Percentiles rank a stretch among this genome's conserved stretches.
Evolutionary conservation across 306 rosid genomes (phyloP).

Genomic region (Glycyrrhiza uralensis): DNA sequence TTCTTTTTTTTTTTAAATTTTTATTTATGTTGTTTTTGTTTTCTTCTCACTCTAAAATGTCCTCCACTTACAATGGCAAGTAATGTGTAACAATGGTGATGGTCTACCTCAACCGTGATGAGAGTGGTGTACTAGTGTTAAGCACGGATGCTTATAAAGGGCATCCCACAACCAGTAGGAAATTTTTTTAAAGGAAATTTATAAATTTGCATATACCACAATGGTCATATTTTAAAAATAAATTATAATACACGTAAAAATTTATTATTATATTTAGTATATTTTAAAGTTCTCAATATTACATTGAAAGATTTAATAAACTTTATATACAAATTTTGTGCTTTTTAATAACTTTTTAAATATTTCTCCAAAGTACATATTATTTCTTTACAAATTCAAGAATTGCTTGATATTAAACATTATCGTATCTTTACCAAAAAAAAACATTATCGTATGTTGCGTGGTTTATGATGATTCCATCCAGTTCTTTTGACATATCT

Average conservation of each 20-base stretch:
- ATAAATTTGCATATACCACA: background rate
- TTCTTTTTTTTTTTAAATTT: background rate
- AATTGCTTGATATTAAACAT: background rate
- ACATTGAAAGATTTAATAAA: background rate
- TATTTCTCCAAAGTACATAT: background rate
- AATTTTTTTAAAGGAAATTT: background rate
- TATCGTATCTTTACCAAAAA: too few relatives aligned
- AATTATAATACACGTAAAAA: too few relatives aligned
- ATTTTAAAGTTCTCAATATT: too few relatives aligned
- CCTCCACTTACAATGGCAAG: constrained; percentile 4
- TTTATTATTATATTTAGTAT: too few relatives aligned
- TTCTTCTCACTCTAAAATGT: background rate
- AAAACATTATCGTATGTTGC: background rate
- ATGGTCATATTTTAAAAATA: too few relatives aligned
- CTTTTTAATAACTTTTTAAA: background rate
- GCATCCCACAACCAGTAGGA: background rate
- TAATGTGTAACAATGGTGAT: background rate
- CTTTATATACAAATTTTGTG: background rate
- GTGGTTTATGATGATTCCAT: background rate
- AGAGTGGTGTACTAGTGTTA: constrained; percentile 28
- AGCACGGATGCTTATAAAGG: constrained; percentile 51
- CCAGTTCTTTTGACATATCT: background rate
- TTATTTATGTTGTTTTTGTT: background rate
- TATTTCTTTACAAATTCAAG: background rate
- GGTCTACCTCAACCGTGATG: background rate